Base-by-base conservation (phyloP, 1,139 yeast species). In the Yamadazyma epiphylla region DNA sequence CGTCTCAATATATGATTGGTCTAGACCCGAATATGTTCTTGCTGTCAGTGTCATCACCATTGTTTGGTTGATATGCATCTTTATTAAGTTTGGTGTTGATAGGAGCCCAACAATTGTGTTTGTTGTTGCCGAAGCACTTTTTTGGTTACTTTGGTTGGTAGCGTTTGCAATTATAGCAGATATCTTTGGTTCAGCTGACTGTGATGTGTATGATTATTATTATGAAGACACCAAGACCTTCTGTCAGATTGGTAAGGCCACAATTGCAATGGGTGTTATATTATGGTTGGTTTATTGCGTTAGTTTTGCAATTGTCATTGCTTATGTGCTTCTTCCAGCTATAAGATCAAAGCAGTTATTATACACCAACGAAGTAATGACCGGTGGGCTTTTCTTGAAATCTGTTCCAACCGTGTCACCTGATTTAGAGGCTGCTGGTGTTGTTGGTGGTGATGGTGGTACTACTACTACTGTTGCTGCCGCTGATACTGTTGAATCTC, bases 251-350 rank as follows among this genome's bases (percentile, higher is more conserved):
- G 53, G 53, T 5, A 53, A 60, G 40, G 63, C 63, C 1, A 32
- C 49, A 11, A 48, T 58, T 35, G 60, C 63, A 3, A 49, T 61
- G 34, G 45, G 55, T 0, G 50, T 61, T 22, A 35, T 62, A 27
- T 41, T 45, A 21, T 62, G 62, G 60, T n/a, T n/a, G n/a, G n/a
- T n/a, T n/a, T n/a, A n/a, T n/a, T n/a, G n/a, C n/a, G n/a, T n/a
- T n/a, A n/a, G n/a, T n/a, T n/a, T n/a, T n/a, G n/a, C n/a, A n/a
- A n/a, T n/a, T n/a, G n/a, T n/a, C n/a, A n/a, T 17, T 17, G 20
- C 20, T 9, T 9, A 9, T 6, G 20, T 9, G 6, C 20, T 17
- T 17, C 20, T 9, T 17, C 20, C 8, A 17, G 20, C 8, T 17
- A n/a, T n/a, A n/a, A n/a, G n/a, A n/a, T n/a, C n/a, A n/a, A n/a